Percentiles rank a stretch among this genome's conserved stretches.
Evolutionary conservation across 768 basidiomycete genomes (phyloP).

Genomic region (Lentinula raphanica): DNA sequence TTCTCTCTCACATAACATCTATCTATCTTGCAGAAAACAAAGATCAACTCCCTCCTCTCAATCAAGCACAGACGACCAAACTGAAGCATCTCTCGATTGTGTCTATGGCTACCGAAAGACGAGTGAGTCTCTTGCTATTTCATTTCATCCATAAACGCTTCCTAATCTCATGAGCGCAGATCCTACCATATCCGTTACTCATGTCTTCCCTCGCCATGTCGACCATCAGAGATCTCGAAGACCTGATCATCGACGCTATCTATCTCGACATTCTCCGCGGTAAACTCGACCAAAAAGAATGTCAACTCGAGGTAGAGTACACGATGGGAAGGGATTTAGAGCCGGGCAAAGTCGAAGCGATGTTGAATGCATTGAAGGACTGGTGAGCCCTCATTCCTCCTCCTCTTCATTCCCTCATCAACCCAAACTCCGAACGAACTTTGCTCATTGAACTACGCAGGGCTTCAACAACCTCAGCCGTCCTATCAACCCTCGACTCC

Average conservation of each 20-base stretch:
- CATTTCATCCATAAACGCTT: background rate
- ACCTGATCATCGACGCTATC: slow-evolving; percentile 95
- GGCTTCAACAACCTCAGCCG: slow-evolving; percentile 65
- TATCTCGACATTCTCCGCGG: slow-evolving; percentile 87
- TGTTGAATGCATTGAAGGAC: slow-evolving; percentile 57
- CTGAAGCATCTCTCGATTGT: slow-evolving; percentile 92
- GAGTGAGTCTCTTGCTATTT: slow-evolving; percentile 46
- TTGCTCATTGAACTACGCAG: too few species aligned
- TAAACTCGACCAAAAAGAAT: slow-evolving; percentile 89
- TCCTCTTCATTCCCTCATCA: background rate
- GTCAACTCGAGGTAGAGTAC: slow-evolving; percentile 87
- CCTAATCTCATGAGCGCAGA: slow-evolving; percentile 35
- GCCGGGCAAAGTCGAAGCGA: slow-evolving; percentile 56
- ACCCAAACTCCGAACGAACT: too few species aligned
- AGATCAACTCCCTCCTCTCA: slow-evolving; percentile 60
- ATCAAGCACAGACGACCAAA: slow-evolving; percentile 72
- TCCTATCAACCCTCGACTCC: slow-evolving; percentile 67
- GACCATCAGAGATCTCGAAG: slow-evolving; percentile 85
- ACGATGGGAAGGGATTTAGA: slow-evolving; percentile 91
- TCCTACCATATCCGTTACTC: slow-evolving; percentile 75
- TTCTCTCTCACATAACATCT: background rate
- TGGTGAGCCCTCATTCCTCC: slow-evolving; percentile 47
- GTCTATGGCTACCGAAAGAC: slow-evolving; percentile 67
- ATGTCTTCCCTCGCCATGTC: slow-evolving; percentile 68
- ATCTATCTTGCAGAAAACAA: slow-evolving; percentile 54